Percentiles rank a stretch among this genome's conserved stretches.
Evolutionary conservation across 345 rosid species (phyloP).

Genomic region (Lenwebbia sp.): DNA sequence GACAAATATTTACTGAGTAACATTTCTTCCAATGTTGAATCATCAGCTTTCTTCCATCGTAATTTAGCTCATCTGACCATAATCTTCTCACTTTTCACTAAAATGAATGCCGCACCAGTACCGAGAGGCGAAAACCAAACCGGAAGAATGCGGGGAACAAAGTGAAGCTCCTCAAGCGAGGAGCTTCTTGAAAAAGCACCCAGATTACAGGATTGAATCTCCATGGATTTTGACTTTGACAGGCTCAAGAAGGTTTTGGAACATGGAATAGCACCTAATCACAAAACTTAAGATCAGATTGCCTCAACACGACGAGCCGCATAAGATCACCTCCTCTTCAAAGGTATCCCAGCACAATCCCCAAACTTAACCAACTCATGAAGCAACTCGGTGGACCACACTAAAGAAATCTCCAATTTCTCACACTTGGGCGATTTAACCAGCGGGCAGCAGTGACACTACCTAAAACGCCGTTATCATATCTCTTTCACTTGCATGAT

Average conservation of each 20-base stretch:
- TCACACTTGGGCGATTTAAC: not conserved
- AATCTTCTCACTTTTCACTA: not conserved
- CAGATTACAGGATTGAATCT: not conserved
- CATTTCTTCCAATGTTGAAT: not conserved
- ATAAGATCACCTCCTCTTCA: not conserved
- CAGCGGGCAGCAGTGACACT: not conserved
- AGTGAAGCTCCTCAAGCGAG: not conserved
- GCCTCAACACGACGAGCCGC: not conserved
- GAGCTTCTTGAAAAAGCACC: not conserved
- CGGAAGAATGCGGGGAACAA: not conserved
- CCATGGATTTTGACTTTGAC: not conserved
- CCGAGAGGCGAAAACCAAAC: not conserved
- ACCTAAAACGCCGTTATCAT: not conserved
- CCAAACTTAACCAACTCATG: not conserved
- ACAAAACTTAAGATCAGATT: not conserved
- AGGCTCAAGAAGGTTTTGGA: not conserved
- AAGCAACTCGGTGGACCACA: not conserved
- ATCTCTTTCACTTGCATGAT: not conserved
- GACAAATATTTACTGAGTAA: not conserved
- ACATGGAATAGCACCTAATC: not conserved
- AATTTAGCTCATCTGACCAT: not conserved
- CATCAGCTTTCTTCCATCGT: constrained; percentile 1
- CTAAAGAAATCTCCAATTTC: not conserved
- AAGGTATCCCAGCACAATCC: not conserved
- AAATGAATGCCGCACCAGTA: not conserved